phyloP scores from a whole-genome alignment of 2,329 filamentous ascomycete genomes.

The Sporothrix mexicana region DNA sequence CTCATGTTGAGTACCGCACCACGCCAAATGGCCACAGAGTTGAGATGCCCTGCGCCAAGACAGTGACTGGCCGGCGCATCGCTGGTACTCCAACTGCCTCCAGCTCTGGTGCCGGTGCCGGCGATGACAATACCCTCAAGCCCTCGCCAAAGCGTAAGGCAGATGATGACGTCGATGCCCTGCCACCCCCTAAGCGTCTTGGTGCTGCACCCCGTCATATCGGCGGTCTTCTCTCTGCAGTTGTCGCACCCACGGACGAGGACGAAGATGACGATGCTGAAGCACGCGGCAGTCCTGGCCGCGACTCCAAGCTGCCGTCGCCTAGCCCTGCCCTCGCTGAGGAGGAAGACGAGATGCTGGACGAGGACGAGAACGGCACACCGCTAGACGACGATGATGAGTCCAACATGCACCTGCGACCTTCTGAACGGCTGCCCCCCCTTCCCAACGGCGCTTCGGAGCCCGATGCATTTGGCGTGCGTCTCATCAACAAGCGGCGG shows the following conservation, averaged over 20 bases:
- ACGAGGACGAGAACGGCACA: constrained; percentile 32
- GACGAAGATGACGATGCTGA: constrained; percentile 40
- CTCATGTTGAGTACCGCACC: constrained; percentile 38
- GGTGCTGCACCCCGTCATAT: constrained; percentile 49
- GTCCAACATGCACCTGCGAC: constrained; percentile 37
- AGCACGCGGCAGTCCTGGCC: constrained; percentile 12
- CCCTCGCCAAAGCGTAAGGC: constrained; percentile 56
- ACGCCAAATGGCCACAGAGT: constrained; percentile 41
- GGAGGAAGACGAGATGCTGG: constrained; percentile 33
- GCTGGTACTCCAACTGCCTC: background rate
- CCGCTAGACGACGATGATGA: constrained; percentile 36
- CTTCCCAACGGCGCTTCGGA: constrained; percentile 51
- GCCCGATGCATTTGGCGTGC: constrained; percentile 59
- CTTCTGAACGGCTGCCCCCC: constrained; percentile 37
- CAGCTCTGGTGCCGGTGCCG: background rate
- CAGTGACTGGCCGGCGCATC: constrained; percentile 35
- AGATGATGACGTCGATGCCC: constrained; percentile 56
- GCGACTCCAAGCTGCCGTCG: constrained; percentile 31
- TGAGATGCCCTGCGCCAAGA: constrained; percentile 45
- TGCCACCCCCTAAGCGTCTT: constrained; percentile 56
- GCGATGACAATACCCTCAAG: constrained; percentile 18
- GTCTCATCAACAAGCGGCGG: constrained; percentile 51
- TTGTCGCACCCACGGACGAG: constrained; percentile 39
- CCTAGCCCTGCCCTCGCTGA: constrained; percentile 30
- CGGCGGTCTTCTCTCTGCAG: constrained; percentile 47